These are phyloP conservation scores for Solanum microdontum DNA, from an alignment of 257 asterid species.

Conservation along the genomic window DNA sequence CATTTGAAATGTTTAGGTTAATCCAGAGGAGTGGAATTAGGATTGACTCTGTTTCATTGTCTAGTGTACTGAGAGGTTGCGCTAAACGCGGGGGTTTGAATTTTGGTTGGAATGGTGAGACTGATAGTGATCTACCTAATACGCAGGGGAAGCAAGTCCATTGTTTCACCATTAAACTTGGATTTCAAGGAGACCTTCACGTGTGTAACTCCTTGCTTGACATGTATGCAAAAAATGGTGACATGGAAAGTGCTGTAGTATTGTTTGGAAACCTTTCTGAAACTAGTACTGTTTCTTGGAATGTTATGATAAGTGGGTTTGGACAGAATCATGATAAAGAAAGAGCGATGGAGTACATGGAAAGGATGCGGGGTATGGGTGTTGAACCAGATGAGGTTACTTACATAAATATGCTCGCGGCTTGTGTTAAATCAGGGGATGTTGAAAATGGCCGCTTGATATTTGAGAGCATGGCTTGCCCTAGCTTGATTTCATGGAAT, in stretches of 20 bases:
- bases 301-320: constrained; percentile 12
- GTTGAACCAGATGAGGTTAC: constrained; percentile 1
- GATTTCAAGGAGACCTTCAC: not conserved
- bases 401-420: not conserved
- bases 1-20: constrained; percentile 3
- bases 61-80: not conserved
- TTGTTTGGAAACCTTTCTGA: constrained; percentile 1
- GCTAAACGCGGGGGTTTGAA: not conserved
- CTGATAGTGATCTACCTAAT: not conserved
- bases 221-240: not conserved
- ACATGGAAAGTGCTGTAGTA: not conserved
- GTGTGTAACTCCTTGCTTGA: constrained; percentile 3
- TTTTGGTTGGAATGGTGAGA: not conserved
- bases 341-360: not conserved
- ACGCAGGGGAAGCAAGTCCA: not conserved
- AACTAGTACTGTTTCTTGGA: constrained; percentile 15
- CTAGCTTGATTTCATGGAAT: constrained; percentile 2
- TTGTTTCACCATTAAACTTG: not conserved
- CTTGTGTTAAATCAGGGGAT: not conserved
- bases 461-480: not conserved
- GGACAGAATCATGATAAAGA: not conserved
- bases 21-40: not conserved
- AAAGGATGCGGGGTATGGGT: not conserved
- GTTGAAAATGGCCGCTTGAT: not conserved
- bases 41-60: not conserved